phyloP scores from a whole-genome alignment of 192 early-diverging fungal genomes.

The Entomortierella chlamydospora region DNA sequence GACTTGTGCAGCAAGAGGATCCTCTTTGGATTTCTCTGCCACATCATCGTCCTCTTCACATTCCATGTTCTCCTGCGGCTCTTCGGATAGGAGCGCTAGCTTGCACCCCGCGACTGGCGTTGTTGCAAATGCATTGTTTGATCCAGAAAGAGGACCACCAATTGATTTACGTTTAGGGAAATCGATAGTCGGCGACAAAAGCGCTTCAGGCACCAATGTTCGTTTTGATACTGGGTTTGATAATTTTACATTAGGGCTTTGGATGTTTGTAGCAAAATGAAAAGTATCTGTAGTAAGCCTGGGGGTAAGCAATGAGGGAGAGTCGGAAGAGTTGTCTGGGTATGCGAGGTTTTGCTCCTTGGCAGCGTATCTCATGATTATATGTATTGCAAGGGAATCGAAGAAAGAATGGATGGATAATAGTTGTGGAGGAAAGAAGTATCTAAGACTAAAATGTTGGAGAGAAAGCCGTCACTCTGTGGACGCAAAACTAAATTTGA shows the following conservation, averaged over 20 bases:
- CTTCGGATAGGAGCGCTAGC: neutral
- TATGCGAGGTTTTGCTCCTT: no score
- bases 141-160: neutral
- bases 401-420: neutral
- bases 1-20: constrained; percentile 62
- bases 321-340: neutral
- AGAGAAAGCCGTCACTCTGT: no score
- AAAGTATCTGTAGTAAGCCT: neutral
- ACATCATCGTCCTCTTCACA: neutral
- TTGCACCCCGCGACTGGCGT: neutral
- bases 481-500: no score
- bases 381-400: no score
- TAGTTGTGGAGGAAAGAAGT: neutral
- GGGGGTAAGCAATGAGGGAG: neutral
- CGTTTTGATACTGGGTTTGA: neutral
- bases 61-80: neutral
- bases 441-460: neutral
- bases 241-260: constrained; percentile 1
- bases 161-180: constrained; percentile 16
- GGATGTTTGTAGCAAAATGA: neutral
- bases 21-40: neutral
- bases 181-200: constrained; percentile 15
- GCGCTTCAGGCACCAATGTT: constrained; percentile 6
- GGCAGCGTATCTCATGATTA: no score
- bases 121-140: neutral